Evolutionary conservation across 768 basidiomycete species (phyloP).

Genomic region (Boletus reticuloceps): DNA sequence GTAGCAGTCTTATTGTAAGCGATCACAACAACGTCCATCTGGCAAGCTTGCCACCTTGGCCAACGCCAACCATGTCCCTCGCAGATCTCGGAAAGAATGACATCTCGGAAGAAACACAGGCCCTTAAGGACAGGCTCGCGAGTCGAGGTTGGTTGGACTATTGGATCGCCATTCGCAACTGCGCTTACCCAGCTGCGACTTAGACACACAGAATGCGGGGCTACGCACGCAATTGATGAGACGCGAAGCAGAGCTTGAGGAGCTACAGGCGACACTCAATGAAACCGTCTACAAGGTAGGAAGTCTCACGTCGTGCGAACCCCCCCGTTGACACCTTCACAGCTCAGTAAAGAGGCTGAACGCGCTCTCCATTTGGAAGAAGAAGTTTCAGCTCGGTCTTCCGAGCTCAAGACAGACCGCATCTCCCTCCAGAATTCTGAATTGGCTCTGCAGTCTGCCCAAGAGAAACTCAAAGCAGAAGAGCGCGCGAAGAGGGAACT

Average conservation of each 20-base stretch:
- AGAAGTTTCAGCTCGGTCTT: constrained; percentile 45
- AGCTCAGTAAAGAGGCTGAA: constrained; percentile 59
- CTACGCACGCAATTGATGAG: constrained; percentile 34
- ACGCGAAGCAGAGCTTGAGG: constrained; percentile 36
- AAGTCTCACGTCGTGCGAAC: not conserved
- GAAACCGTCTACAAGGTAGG: constrained; percentile 39
- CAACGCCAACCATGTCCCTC: constrained; percentile 34
- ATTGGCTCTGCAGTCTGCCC: constrained; percentile 43
- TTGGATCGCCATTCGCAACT: not conserved
- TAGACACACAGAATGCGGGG: constrained; percentile 38
- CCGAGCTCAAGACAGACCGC: constrained; percentile 57
- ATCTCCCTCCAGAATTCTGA: constrained; percentile 51
- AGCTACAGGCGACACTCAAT: constrained; percentile 31
- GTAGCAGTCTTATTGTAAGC: not conserved
- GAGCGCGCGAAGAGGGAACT: constrained; percentile 52
- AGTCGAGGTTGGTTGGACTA: constrained; percentile 32
- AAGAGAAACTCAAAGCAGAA: constrained; percentile 50
- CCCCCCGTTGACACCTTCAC: constrained; percentile 6
- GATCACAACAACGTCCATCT: constrained; percentile 8
- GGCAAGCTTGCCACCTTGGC: constrained; percentile 15
- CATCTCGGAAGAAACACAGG: constrained; percentile 36
- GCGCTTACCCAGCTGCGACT: constrained; percentile 3
- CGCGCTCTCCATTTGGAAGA: constrained; percentile 55
- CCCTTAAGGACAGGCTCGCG: constrained; percentile 36
- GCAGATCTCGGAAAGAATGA: constrained; percentile 39